Percentiles rank a stretch among this genome's conserved stretches.
phyloP scores from a whole-genome alignment of 2,329 filamentous ascomycete genomes.

The Colletotrichum lentis region DNA sequence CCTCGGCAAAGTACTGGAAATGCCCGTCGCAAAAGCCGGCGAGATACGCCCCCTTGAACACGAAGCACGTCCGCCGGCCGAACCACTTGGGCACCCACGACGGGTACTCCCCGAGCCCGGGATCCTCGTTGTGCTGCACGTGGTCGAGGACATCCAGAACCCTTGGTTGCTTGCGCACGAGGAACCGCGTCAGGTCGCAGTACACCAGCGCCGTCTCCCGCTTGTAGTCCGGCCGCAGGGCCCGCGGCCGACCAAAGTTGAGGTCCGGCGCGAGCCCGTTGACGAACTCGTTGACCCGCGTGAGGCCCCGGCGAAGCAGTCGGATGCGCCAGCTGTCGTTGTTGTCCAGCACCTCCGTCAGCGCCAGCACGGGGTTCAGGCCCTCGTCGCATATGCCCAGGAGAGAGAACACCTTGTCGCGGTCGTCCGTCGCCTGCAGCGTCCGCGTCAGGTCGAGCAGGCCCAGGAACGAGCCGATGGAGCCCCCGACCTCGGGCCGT shows the following conservation, averaged over 20 bases:
- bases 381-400: conserved; percentile 31
- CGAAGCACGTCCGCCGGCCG: conserved; percentile 19
- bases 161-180: conserved; percentile 34
- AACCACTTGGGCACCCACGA: conserved; percentile 39
- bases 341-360: conserved; percentile 16
- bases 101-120: conserved; percentile 27
- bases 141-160: conserved; percentile 34
- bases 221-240: conserved; percentile 34
- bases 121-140: conserved; percentile 34
- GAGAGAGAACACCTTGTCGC: conserved; percentile 31
- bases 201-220: conserved; percentile 32
- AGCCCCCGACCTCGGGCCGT: conserved; percentile 13
- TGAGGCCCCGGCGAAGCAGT: conserved; percentile 28
- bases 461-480: conserved; percentile 25
- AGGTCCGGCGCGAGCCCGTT: conserved; percentile 23
- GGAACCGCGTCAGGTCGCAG: conserved; percentile 36
- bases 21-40: conserved; percentile 34
- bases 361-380: conserved; percentile 26
- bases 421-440: conserved; percentile 28
- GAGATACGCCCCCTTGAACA: conserved; percentile 29
- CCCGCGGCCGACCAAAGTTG: conserved; percentile 30
- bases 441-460: conserved; percentile 29
- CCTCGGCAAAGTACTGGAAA: conserved; percentile 24
- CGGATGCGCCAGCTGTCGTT: conserved; percentile 28
- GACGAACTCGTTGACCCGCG: conserved; percentile 22